Percentiles rank a stretch among this genome's conserved stretches.
phyloP scores from a whole-genome alignment of 306 rosid species.

The Luffa acutangula region DNA sequence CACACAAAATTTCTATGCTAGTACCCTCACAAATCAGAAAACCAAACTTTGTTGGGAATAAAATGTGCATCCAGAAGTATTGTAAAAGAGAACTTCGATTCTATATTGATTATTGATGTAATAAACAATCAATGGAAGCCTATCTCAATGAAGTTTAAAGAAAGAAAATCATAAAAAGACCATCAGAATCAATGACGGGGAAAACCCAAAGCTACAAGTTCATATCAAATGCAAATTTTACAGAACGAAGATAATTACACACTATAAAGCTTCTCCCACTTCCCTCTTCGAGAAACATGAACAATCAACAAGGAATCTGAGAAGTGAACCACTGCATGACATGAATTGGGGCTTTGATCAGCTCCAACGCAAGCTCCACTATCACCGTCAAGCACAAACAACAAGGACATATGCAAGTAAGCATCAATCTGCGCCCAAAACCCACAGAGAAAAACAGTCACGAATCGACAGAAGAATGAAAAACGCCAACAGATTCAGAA shows the following conservation, averaged over 20 bases:
- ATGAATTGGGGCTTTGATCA: slow-evolving; percentile 2
- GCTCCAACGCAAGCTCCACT: neutral
- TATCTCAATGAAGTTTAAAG: neutral
- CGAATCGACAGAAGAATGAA: neutral
- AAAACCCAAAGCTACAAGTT: neutral
- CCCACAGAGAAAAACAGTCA: neutral
- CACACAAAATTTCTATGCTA: neutral
- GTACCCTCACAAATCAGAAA: neutral
- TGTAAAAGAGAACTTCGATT: neutral
- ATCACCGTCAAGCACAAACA: slow-evolving; percentile 13
- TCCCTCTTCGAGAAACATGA: neutral
- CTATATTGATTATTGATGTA: slow-evolving; percentile 6
- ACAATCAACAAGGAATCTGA: neutral
- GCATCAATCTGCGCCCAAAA: slow-evolving; percentile 5
- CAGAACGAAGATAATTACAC: neutral
- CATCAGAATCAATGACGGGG: neutral
- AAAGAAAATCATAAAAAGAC: neutral
- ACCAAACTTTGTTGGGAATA: neutral
- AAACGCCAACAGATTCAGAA: neutral
- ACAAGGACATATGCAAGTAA: slow-evolving; percentile 13
- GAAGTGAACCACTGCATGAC: slow-evolving; percentile 10
- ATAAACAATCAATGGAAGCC: neutral
- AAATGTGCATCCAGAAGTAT: neutral
- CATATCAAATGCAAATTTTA: neutral
- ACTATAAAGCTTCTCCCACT: neutral